phyloP scores from a whole-genome alignment of 2,329 filamentous ascomycete genomes.

The Colletotrichum musicola region DNA sequence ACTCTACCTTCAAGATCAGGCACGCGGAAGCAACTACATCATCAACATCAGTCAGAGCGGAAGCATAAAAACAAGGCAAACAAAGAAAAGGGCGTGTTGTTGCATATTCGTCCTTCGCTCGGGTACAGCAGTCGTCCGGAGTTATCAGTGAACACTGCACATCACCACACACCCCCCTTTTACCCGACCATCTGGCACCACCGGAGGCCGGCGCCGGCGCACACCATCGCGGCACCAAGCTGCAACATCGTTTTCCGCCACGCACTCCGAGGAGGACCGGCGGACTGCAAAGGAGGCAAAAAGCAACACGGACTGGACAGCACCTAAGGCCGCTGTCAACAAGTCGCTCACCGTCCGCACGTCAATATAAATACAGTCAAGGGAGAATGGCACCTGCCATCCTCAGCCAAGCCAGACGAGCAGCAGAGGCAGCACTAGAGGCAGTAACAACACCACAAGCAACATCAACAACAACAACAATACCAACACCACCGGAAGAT shows the following conservation, averaged over 20 bases:
- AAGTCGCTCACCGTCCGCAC: slow-evolving; percentile 19
- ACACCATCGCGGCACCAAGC: slow-evolving; percentile 23
- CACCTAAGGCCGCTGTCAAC: slow-evolving; percentile 23
- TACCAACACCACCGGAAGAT: neutral
- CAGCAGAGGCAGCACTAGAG: neutral
- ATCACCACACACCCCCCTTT: slow-evolving; percentile 3
- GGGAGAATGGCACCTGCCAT: slow-evolving; percentile 34
- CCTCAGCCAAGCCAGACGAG: neutral
- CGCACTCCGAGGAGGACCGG: neutral
- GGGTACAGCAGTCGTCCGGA: slow-evolving; percentile 29
- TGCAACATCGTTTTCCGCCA: neutral
- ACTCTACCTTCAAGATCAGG: neutral
- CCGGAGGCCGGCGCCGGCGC: slow-evolving; percentile 23
- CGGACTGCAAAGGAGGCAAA: too few relatives aligned
- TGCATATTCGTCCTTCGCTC: neutral
- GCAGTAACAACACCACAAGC: neutral
- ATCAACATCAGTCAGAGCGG: neutral
- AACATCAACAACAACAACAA: slow-evolving; percentile 11
- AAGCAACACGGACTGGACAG: slow-evolving; percentile 1
- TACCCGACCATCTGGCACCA: slow-evolving; percentile 17
- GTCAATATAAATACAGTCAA: slow-evolving; percentile 30
- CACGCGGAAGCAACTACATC: neutral
- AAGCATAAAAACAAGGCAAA: neutral
- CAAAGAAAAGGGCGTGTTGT: neutral
- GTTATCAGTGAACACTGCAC: slow-evolving; percentile 2